These are phyloP conservation scores for Tricholoma hemisulphureum DNA, from an alignment of 768 basidiomycete species.

Conservation along the genomic window DNA sequence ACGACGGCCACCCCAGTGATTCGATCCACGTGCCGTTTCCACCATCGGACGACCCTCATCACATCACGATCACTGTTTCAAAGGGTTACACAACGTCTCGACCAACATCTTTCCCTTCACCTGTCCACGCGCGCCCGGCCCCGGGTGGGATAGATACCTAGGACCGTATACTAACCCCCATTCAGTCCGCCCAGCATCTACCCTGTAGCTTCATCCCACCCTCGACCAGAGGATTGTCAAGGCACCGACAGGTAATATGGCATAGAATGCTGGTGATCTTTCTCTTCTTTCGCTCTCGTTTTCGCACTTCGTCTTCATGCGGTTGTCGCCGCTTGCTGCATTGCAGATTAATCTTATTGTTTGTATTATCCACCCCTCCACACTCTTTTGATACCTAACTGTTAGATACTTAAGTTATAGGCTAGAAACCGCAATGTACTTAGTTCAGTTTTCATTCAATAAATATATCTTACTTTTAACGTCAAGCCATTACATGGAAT, in stretches of 20 bases:
- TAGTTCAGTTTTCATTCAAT: no score
- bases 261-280: neutral
- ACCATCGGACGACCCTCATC: neutral
- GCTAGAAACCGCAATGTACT: no score
- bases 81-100: neutral
- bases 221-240: slow-evolving; percentile 7
- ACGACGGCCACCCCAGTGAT: neutral
- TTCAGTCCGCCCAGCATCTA: slow-evolving; percentile 16
- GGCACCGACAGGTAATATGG: slow-evolving; percentile 20
- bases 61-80: neutral
- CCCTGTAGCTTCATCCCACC: slow-evolving; percentile 4
- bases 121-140: neutral
- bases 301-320: no score
- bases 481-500: no score
- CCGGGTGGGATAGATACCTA: neutral
- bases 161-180: slow-evolving; percentile 9
- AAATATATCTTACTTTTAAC: no score
- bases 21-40: neutral
- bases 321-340: no score
- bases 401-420: no score
- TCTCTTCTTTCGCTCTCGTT: neutral
- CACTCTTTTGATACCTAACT: no score
- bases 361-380: no score
- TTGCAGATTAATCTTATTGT: no score
- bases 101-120: neutral